Evolutionary conservation across 2,329 filamentous ascomycete species (phyloP).

Genomic region (Xylariomycetidae sp.): DNA sequence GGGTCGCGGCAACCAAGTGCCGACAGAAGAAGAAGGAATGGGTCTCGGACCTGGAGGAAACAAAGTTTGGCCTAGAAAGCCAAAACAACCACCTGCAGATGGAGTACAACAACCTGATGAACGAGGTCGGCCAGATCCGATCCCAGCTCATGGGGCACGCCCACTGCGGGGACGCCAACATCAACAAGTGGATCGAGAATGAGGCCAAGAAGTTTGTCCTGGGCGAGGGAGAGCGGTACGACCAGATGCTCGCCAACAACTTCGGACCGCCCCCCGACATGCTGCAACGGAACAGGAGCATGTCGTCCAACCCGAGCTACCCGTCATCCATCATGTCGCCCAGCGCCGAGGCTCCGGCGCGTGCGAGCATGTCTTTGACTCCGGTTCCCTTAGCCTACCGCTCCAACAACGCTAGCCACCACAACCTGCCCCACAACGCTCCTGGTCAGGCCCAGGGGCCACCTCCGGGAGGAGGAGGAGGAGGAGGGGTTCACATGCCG

Average conservation of each 20-base stretch:
- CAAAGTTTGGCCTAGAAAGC: slow-evolving; percentile 38
- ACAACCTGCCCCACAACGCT: too few relatives aligned
- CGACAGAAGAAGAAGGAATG: slow-evolving; percentile 61
- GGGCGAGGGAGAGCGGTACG: slow-evolving; percentile 24
- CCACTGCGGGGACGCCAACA: slow-evolving; percentile 47
- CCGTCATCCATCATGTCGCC: too few relatives aligned
- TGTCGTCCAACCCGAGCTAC: slow-evolving; percentile 15
- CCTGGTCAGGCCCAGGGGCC: too few relatives aligned
- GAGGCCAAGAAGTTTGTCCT: slow-evolving; percentile 47
- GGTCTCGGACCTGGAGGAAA: slow-evolving; percentile 45
- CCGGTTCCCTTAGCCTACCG: slow-evolving; percentile 11
- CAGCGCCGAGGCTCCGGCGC: too few relatives aligned
- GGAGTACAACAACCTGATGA: slow-evolving; percentile 37
- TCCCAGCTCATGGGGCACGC: slow-evolving; percentile 49
- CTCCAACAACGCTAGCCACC: too few relatives aligned
- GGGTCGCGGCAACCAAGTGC: slow-evolving; percentile 69
- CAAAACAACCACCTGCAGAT: slow-evolving; percentile 38
- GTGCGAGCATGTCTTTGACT: slow-evolving; percentile 4
- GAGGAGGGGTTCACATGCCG: neutral
- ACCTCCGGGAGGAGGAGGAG: too few relatives aligned
- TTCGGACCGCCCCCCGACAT: slow-evolving; percentile 8
- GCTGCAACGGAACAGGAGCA: slow-evolving; percentile 9
- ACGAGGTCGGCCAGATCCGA: slow-evolving; percentile 44
- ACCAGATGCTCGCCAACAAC: slow-evolving; percentile 20
- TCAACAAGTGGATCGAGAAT: slow-evolving; percentile 48